Evolutionary conservation across 371 early-diverging fungal species (phyloP).

Genomic region (Lichtheimia ornata): DNA sequence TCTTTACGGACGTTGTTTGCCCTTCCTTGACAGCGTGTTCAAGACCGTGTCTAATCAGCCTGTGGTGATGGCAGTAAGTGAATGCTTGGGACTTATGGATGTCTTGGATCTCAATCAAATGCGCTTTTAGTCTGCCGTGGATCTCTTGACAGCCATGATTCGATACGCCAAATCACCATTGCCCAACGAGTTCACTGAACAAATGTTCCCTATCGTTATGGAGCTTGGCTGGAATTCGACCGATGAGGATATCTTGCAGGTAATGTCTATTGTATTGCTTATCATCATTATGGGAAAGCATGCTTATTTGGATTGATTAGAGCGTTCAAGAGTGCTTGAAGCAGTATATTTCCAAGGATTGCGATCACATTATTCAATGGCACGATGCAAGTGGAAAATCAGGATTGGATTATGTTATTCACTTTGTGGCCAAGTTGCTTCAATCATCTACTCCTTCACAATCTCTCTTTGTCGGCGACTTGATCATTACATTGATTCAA

Average conservation of each 20-base stretch:
- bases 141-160: slow-evolving; percentile 67
- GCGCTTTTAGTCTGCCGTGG: slow-evolving; percentile 66
- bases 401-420: slow-evolving; percentile 79
- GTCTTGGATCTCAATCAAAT: background rate
- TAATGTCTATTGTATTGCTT: background rate
- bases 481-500: slow-evolving; percentile 82
- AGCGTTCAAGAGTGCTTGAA: slow-evolving; percentile 71
- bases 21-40: slow-evolving; percentile 66
- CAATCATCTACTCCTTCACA: slow-evolving; percentile 74
- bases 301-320: slow-evolving; percentile 9
- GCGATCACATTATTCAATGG: slow-evolving; percentile 67
- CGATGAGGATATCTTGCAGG: slow-evolving; percentile 59
- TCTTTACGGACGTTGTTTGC: slow-evolving; percentile 71
- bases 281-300: background rate
- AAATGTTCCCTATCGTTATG: slow-evolving; percentile 85
- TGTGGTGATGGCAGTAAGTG: slow-evolving; percentile 55
- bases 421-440: slow-evolving; percentile 77
- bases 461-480: slow-evolving; percentile 86
- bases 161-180: slow-evolving; percentile 70
- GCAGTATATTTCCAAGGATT: slow-evolving; percentile 64
- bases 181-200: slow-evolving; percentile 71
- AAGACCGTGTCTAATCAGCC: slow-evolving; percentile 46
- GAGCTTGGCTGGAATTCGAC: slow-evolving; percentile 63
- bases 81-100: background rate
- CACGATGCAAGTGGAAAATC: slow-evolving; percentile 63